Percentiles rank a stretch among this genome's conserved stretches.
Evolutionary conservation across 2,329 filamentous ascomycete species (phyloP).

Genomic region (Aspergillus fijiensis): DNA sequence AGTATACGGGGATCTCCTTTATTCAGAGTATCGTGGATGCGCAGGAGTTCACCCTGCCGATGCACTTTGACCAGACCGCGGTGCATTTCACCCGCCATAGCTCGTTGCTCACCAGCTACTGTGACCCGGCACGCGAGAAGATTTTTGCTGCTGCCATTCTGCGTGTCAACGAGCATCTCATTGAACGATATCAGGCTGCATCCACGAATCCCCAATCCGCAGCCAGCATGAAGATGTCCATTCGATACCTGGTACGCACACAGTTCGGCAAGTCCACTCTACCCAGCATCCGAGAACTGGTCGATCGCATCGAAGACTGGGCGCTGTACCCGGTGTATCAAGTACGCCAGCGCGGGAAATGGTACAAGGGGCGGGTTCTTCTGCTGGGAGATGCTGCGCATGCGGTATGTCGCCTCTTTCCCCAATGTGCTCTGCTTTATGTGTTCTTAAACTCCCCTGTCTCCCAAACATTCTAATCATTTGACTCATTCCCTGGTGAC

Average conservation of each 20-base stretch:
- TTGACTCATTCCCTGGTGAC: not conserved
- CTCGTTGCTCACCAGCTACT: slow-evolving; percentile 38
- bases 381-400: slow-evolving; percentile 47
- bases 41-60: slow-evolving; percentile 17
- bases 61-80: slow-evolving; percentile 32
- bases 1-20: slow-evolving; percentile 43
- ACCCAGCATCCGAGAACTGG: slow-evolving; percentile 33
- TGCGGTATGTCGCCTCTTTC: slow-evolving; percentile 32
- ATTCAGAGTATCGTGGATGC: slow-evolving; percentile 35
- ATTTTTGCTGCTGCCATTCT: slow-evolving; percentile 41
- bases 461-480: not conserved
- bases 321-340: slow-evolving; percentile 42
- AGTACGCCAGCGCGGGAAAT: slow-evolving; percentile 35
- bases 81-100: slow-evolving; percentile 37
- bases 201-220: slow-evolving; percentile 28
- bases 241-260: slow-evolving; percentile 33
- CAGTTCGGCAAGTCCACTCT: slow-evolving; percentile 33
- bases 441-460: too few species aligned
- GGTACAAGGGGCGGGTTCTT: slow-evolving; percentile 38
- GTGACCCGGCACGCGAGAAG: slow-evolving; percentile 29
- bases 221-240: slow-evolving; percentile 30
- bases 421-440: too few species aligned
- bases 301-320: slow-evolving; percentile 35
- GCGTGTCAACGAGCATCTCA: slow-evolving; percentile 31
- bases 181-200: slow-evolving; percentile 23